A percentile compares a stretch with the other conserved stretches of the same genome.
Conservation (phyloP, 2,329 filamentous ascomycete genomes). For the Hypomyces perniciosus region DNA sequence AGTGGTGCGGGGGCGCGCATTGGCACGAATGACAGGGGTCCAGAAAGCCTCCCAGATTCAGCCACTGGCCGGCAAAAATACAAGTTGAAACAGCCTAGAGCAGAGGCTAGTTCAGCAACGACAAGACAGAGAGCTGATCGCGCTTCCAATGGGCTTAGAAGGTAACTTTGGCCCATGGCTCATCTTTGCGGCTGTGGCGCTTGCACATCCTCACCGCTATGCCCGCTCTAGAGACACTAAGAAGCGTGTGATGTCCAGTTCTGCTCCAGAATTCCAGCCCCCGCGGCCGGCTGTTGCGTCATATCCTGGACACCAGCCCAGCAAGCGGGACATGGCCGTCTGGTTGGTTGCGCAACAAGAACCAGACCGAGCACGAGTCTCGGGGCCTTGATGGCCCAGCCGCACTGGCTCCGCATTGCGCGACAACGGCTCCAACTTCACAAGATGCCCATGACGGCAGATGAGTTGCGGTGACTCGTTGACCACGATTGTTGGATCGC, state of each 20-base stretch:
- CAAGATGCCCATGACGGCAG: no score
- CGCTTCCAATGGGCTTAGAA: constrained; percentile 1
- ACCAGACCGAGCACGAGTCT: no score
- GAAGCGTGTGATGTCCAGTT: no score
- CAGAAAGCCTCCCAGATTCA: constrained; percentile 5
- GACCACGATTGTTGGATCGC: no score
- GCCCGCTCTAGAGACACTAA: not conserved
- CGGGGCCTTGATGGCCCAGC: no score
- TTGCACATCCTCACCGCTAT: constrained; percentile 8
- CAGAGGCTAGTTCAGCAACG: constrained; percentile 3
- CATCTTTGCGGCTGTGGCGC: constrained; percentile 9
- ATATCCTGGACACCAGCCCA: no score
- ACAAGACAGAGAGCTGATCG: not conserved
- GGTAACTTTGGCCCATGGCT: constrained; percentile 1
- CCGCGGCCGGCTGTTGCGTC: no score
- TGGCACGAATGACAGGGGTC: constrained; percentile 6
- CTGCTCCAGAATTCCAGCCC: not conserved
- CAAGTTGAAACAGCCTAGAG: constrained; percentile 4
- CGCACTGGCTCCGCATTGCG: no score
- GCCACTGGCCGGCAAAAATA: constrained; percentile 3
- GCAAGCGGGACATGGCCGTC: no score
- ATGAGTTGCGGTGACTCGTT: no score
- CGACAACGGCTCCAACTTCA: no score
- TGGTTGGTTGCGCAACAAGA: no score
- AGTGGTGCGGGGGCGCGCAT: constrained; percentile 10